Conservation (phyloP, 192 early-diverging fungal species). For the Coemansia sp. region DNA sequence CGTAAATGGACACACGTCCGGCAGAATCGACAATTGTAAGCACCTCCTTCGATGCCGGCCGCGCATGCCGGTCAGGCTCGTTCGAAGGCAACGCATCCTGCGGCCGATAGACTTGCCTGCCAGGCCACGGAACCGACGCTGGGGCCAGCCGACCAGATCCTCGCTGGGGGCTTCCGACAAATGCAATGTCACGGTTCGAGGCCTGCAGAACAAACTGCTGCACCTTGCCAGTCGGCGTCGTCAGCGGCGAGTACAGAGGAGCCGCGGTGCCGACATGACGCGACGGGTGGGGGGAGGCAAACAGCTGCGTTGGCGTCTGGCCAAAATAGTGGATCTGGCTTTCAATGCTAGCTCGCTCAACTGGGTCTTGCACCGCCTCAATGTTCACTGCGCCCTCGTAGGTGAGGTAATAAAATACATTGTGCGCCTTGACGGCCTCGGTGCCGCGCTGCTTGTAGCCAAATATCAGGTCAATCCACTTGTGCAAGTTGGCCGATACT, state of each 20-base stretch:
- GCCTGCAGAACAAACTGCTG: slow-evolving; percentile 40
- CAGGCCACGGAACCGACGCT: slow-evolving; percentile 13
- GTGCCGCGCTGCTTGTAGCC: slow-evolving; percentile 92
- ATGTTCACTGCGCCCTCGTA: slow-evolving; percentile 96
- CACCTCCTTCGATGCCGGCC: not conserved
- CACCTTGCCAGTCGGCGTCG: slow-evolving; percentile 19
- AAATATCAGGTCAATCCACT: slow-evolving; percentile 96
- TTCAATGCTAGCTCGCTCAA: slow-evolving; percentile 84
- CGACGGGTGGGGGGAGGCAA: slow-evolving; percentile 76
- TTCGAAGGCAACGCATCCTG: not conserved
- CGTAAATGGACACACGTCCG: slow-evolving; percentile 21
- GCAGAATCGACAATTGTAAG: slow-evolving; percentile 17
- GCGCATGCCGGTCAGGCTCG: not conserved
- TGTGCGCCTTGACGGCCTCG: slow-evolving; percentile 78
- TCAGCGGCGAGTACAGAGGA: slow-evolving; percentile 20
- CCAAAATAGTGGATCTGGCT: slow-evolving; percentile 98
- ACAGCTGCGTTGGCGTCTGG: slow-evolving; percentile 89
- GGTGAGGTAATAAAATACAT: slow-evolving; percentile 95
- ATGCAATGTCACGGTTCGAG: slow-evolving; percentile 16
- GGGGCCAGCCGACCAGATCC: not conserved
- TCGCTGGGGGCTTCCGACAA: slow-evolving; percentile 21
- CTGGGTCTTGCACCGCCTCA: slow-evolving; percentile 80
- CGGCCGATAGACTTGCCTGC: not conserved
- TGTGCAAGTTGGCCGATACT: slow-evolving; percentile 81
- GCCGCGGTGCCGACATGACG: slow-evolving; percentile 12